phyloP scores from a whole-genome alignment of 306 rosid species.

The Cicer cuneatum region DNA sequence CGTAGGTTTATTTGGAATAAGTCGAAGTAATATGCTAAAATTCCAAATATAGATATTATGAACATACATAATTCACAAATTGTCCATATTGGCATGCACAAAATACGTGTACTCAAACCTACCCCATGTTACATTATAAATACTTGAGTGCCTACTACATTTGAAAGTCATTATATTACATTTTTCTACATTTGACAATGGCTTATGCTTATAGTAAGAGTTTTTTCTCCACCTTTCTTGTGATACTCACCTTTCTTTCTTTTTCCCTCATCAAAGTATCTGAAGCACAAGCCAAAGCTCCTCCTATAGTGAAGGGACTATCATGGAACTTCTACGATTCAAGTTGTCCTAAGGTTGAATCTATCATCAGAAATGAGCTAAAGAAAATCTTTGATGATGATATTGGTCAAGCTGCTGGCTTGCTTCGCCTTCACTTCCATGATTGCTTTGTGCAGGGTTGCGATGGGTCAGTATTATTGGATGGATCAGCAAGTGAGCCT shows the following conservation, averaged over 20 bases:
- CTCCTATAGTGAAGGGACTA: conserved; percentile 48
- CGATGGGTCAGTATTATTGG: conserved; percentile 70
- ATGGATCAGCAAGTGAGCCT: conserved; percentile 69
- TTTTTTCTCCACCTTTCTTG: conserved; percentile 23
- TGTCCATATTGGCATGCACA: neutral
- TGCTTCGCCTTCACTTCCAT: conserved; percentile 79
- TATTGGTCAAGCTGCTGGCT: conserved; percentile 75
- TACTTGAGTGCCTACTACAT: neutral
- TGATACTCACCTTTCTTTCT: conserved; percentile 37
- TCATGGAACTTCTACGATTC: conserved; percentile 47
- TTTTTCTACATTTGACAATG: neutral
- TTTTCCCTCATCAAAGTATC: conserved; percentile 22
- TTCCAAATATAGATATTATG: neutral
- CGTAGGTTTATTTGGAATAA: no score
- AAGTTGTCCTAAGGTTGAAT: conserved; percentile 60
- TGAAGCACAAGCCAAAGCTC: conserved; percentile 43
- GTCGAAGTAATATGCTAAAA: neutral
- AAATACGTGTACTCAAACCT: neutral
- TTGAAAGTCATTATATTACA: neutral
- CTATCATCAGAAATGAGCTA: conserved; percentile 59
- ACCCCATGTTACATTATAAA: conserved; percentile 16
- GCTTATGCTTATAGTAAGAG: conserved; percentile 15
- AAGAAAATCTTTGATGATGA: conserved; percentile 59
- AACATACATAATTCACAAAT: neutral
- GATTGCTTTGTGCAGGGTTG: conserved; percentile 91